A percentile compares a stretch with the other conserved stretches of the same genome.
These are phyloP conservation scores for Ashbya aceris DNA, from an alignment of 1,139 yeast species.

Conservation along the genomic window DNA sequence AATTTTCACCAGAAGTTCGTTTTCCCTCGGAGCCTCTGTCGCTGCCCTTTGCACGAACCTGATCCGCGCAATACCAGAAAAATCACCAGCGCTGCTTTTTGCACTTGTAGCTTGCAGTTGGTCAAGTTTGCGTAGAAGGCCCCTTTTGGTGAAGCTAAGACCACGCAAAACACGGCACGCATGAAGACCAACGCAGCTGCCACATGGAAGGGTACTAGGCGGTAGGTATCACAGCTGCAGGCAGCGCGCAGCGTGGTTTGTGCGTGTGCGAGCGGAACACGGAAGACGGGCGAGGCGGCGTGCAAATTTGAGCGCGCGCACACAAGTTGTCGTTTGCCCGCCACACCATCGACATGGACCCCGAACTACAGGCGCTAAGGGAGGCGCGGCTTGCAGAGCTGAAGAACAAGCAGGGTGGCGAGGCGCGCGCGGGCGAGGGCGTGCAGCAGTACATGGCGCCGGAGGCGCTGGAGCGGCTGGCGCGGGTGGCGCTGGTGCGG, in stretches of 20 bases:
- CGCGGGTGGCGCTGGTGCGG: slow-evolving; percentile 79
- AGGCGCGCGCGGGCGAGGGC: slow-evolving; percentile 18
- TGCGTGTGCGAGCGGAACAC: too few relatives aligned
- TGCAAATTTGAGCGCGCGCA: too few relatives aligned
- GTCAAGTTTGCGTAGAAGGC: background rate
- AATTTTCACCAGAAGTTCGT: background rate
- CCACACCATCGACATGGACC: slow-evolving; percentile 35
- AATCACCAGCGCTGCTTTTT: background rate
- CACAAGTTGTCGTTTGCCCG: background rate
- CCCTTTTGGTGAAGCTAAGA: too few relatives aligned
- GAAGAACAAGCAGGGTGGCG: slow-evolving; percentile 45
- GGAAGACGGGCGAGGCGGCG: too few relatives aligned
- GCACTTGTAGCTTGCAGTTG: background rate
- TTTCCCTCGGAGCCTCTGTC: too few relatives aligned
- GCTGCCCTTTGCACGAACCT: background rate
- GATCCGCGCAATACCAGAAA: background rate
- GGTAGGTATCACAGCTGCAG: too few relatives aligned
- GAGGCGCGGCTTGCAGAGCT: slow-evolving; percentile 81
- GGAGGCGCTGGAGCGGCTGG: slow-evolving; percentile 77
- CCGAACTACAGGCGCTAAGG: slow-evolving; percentile 79
- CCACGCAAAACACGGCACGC: too few relatives aligned
- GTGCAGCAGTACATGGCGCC: slow-evolving; percentile 68
- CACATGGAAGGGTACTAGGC: too few relatives aligned
- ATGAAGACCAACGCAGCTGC: too few relatives aligned
- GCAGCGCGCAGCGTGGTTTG: too few relatives aligned